Evolutionary conservation across 179 eudicot species (phyloP), one percentile per base, ranked within the genome.

Genomic region (Corrigiola litoralis): DNA sequence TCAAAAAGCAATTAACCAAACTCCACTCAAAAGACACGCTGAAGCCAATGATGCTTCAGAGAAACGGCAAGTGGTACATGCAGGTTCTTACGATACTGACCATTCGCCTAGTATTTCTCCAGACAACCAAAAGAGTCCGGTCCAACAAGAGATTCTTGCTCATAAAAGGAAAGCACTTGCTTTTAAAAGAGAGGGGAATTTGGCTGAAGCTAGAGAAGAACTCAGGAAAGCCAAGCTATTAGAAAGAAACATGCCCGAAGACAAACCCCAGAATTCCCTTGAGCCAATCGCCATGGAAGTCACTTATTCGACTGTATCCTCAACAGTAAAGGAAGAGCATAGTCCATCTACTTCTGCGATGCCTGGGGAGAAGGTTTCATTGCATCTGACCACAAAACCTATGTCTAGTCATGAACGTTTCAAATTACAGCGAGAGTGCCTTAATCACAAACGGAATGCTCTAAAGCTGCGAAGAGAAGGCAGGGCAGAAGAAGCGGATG

Each of bases 391-490:
- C 17, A 69, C 82, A 1, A 87, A 81, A 64, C 81, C 85, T 31
- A 42, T 85, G 77, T 84, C 95, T 4, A 75, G 89, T 55, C 74
- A 78, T 16, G 95, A 94, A 4, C 85, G 97, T 42, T 86, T 86
- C 46, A 94, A 94, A 61, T 60, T 94, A 57, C 99, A 94, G 60
- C 79, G 88, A 37, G 90, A 90, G 72, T 94, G 95, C 33, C 94
- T 94, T 37, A 65, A 70, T 49, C 99, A 85, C 80, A 94, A 94
- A 84, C 74, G 99, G 45, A 80, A 68, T 61, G 95, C 92, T 36
- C 64, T 86, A 48, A 94, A 90, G 84, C 75, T 94, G 45, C 82
- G 99, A 51, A 85, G 92, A 70, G 99, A 94, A 86, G 99, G 99
- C 53, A 81, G 71, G 65, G 75, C 79, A 20, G 87, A 79, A 68